Conservation (phyloP, 1,284 basidiomycete genomes). For the Neotropicomus parvogracilis region DNA sequence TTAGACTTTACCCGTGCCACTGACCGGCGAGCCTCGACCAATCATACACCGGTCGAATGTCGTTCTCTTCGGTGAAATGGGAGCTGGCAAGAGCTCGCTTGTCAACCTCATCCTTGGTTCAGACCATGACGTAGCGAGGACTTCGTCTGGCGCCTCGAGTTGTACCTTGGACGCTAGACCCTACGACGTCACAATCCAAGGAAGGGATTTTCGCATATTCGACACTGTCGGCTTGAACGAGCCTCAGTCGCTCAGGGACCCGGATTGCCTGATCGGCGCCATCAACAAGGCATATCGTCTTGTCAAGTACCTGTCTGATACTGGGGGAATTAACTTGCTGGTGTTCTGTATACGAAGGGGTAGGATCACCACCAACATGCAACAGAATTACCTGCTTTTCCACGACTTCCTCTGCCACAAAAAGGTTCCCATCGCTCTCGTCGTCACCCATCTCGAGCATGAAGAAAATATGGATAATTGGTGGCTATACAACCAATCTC, state of each 20-base stretch:
- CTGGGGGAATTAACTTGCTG: conserved; percentile 34
- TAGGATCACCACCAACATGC: conserved; percentile 32
- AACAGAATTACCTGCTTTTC: conserved; percentile 36
- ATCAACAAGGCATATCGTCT: conserved; percentile 33
- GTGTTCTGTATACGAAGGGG: conserved; percentile 36
- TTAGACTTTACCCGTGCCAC: conserved; percentile 8
- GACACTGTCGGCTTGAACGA: conserved; percentile 34
- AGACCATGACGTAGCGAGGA: conserved; percentile 16
- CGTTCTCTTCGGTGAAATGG: conserved; percentile 29
- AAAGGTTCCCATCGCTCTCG: conserved; percentile 29
- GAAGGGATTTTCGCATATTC: conserved; percentile 26
- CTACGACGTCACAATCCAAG: conserved; percentile 23
- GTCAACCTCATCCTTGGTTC: conserved; percentile 26
- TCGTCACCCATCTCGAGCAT: conserved; percentile 30
- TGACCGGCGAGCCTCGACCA: conserved; percentile 10
- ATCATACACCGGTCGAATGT: conserved; percentile 21
- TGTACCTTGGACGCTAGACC: conserved; percentile 27
- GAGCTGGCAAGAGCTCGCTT: conserved; percentile 31
- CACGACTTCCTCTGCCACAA: conserved; percentile 30
- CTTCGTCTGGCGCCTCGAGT: conserved; percentile 20
- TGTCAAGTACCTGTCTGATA: conserved; percentile 23
- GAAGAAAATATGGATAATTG: conserved; percentile 28
- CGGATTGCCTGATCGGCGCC: conserved; percentile 27
- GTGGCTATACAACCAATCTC: conserved; percentile 23
- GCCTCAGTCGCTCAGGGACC: conserved; percentile 26